These are phyloP conservation scores for Solanum okadae DNA, from an alignment of 257 asterid species.

Conservation along the genomic window DNA sequence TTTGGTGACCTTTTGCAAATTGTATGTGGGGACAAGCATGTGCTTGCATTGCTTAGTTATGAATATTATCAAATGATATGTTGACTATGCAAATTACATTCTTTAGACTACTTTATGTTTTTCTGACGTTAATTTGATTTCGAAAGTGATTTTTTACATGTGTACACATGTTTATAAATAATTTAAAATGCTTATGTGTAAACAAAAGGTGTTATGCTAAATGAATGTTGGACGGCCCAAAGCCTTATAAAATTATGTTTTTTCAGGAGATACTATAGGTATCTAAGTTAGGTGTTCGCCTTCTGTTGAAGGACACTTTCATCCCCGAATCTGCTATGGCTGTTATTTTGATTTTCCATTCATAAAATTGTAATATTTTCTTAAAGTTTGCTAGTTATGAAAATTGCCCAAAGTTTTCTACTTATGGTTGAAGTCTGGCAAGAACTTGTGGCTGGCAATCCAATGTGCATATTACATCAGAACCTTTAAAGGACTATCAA, in stretches of 20 bases:
- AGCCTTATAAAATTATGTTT: neutral
- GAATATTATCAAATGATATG: neutral
- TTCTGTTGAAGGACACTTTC: neutral
- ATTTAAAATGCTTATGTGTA: neutral
- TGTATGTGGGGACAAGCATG: neutral
- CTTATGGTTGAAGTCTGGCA: neutral
- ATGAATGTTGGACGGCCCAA: neutral
- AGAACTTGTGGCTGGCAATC: neutral
- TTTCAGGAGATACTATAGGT: neutral
- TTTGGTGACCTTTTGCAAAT: neutral
- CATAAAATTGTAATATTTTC: neutral
- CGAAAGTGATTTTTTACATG: neutral
- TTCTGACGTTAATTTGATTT: neutral
- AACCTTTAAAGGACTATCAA: neutral
- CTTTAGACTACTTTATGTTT: neutral
- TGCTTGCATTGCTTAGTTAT: neutral
- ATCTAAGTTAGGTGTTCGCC: neutral
- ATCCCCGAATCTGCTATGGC: neutral
- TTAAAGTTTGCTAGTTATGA: neutral
- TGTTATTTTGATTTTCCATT: neutral
- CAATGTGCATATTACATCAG: neutral
- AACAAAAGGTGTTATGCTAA: neutral
- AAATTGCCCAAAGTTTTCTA: neutral
- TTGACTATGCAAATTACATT: neutral
- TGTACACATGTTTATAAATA: neutral